Base-by-base conservation (phyloP, 768 basidiomycete species). In the Fomitopsis serialis region DNA sequence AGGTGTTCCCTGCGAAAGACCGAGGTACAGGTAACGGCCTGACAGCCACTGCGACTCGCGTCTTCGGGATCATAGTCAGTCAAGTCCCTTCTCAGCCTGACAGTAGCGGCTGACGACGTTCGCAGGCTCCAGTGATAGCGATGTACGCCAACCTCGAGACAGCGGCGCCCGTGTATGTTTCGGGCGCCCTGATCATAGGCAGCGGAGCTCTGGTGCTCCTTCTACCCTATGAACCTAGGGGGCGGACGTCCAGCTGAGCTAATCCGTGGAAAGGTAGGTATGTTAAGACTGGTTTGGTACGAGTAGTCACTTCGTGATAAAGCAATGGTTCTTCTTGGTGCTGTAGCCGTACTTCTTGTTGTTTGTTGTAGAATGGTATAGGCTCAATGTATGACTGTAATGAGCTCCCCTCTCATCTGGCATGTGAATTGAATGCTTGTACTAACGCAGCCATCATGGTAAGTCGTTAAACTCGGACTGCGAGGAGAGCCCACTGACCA, bases 11-110 rank as follows among this genome's bases (percentile, higher is more conserved):
- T 11, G 82, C 82, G 29, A 85, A 85, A 62, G 79, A 87, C 65
- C 74, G 87, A 34, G 87, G 87, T 0, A 89, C 87, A 0, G 87
- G 87, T 2, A 86, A 84, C 55, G 84, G 81, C 3, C 69, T 89
- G 45, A 77, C 78, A 1, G 75, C 82, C 7, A 81, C 80, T 1
- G 79, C 82, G 0, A 74, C 75, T 44, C 75, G 87, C 13, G 71
- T 87, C 15, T 89, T 87, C 64, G 83, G 88, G 3, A 76, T 89
- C 48, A 74, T 89, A 59, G 87, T 86, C 56, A 53, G 79, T 70
- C n/a, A n/a, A n/a, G 23, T 15, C 2, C 9, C 51, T 35, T 35
- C 34, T 15, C 1, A 42, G 27, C 25, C 29, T 12, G 35, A 17
- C 22, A 52, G 10, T 35, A 36, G 24, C 43, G 27, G 44, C 45